phyloP scores from a whole-genome alignment of 2,329 filamentous ascomycete genomes.

The Penicillium decumbens region DNA sequence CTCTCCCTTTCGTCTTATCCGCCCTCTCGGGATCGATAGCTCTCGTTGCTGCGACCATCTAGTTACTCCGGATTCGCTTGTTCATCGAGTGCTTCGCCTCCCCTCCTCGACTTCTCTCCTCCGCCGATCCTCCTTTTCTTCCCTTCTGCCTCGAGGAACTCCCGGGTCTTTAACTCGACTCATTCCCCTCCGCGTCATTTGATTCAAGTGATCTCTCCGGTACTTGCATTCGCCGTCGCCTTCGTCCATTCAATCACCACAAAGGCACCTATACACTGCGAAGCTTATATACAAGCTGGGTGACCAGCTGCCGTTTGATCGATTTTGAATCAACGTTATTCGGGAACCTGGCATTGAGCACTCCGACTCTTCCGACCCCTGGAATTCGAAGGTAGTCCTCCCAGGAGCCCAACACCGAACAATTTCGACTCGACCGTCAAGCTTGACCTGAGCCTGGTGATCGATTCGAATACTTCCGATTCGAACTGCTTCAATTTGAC shows the following conservation, averaged over 20 bases:
- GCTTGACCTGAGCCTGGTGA: slow-evolving; percentile 2
- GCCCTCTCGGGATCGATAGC: slow-evolving; percentile 4
- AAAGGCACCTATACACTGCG: neutral
- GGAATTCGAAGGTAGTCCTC: slow-evolving; percentile 22
- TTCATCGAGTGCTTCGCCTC: slow-evolving; percentile 11
- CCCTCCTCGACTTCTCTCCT: slow-evolving; percentile 12
- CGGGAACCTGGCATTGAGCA: slow-evolving; percentile 25
- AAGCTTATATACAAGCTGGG: slow-evolving; percentile 4
- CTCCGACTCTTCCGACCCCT: slow-evolving; percentile 17
- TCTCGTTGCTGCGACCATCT: slow-evolving; percentile 8
- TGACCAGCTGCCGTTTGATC: neutral
- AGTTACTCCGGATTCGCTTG: neutral
- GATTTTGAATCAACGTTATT: neutral
- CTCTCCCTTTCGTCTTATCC: slow-evolving; percentile 12
- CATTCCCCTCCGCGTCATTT: neutral
- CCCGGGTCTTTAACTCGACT: neutral
- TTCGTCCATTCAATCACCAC: slow-evolving; percentile 4
- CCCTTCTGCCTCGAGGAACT: neutral
- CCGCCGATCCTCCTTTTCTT: neutral
- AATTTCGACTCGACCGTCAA: slow-evolving; percentile 5
- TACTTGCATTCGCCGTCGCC: slow-evolving; percentile 1
- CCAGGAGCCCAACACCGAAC: slow-evolving; percentile 18
- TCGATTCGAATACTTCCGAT: slow-evolving; percentile 1
- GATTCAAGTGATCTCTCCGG: slow-evolving; percentile 1
- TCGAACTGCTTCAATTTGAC: slow-evolving; percentile 1